A percentile compares a stretch with the other conserved stretches of the same genome.
Conservation (phyloP, 495 filamentous ascomycete genomes). For the Podospora sp. region DNA sequence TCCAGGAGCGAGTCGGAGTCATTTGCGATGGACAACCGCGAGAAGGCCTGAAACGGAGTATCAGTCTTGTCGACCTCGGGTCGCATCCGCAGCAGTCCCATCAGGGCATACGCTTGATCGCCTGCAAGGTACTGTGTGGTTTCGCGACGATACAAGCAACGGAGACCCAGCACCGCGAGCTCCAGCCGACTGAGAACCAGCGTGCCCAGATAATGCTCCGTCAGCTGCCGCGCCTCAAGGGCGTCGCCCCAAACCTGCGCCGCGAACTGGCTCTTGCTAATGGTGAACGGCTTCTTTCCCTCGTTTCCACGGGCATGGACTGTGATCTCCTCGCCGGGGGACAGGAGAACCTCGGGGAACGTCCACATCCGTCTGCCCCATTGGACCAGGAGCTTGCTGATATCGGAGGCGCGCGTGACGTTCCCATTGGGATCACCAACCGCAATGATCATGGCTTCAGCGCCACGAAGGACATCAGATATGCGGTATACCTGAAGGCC, state of each 20-base stretch:
- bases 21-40: conserved; percentile 36
- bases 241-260: conserved; percentile 11
- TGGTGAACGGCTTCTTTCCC: background rate
- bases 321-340: conserved; percentile 25
- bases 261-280: conserved; percentile 26
- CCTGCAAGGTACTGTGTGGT: conserved; percentile 21
- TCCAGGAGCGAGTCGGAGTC: conserved; percentile 32
- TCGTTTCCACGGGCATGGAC: conserved; percentile 1
- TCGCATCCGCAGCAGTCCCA: conserved; percentile 43
- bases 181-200: conserved; percentile 27
- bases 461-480: conserved; percentile 13
- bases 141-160: conserved; percentile 19
- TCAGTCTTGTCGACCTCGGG: conserved; percentile 41
- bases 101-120: conserved; percentile 50
- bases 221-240: conserved; percentile 17
- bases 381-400: conserved; percentile 7
- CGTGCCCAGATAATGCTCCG: conserved; percentile 25
- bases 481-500: conserved; percentile 14
- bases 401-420: background rate
- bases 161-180: conserved; percentile 21
- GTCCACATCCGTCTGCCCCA: conserved; percentile 55
- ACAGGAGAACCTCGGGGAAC: conserved; percentile 49
- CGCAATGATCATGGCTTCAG: conserved; percentile 2
- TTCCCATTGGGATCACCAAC: conserved; percentile 6
- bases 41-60: conserved; percentile 49